phyloP scores from a whole-genome alignment of 2,329 filamentous ascomycete genomes.

The Tolypocladium nubicola region DNA sequence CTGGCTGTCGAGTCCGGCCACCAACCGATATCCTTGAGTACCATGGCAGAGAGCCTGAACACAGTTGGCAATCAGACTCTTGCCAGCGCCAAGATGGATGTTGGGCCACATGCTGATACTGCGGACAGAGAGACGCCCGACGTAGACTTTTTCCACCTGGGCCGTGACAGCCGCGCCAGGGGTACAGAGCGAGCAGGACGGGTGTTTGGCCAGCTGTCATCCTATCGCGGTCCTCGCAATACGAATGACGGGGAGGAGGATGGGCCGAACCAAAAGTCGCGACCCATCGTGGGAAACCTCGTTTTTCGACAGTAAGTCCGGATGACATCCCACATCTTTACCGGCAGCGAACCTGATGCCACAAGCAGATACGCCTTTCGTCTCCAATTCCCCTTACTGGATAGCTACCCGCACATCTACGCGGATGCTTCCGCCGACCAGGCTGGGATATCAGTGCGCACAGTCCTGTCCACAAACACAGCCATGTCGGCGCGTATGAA shows the following conservation, averaged over 20 bases:
- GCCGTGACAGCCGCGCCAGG: conserved; percentile 4
- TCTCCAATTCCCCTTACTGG: conserved; percentile 49
- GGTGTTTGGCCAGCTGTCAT: conserved; percentile 18
- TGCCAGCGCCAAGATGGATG: conserved; percentile 60
- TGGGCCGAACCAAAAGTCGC: conserved; percentile 4
- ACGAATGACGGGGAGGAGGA: not conserved
- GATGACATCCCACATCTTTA: not conserved
- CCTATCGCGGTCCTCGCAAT: conserved; percentile 10
- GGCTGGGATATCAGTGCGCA: conserved; percentile 30
- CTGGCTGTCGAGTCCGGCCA: conserved; percentile 37
- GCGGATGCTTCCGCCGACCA: conserved; percentile 24
- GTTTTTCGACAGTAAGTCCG: conserved; percentile 14
- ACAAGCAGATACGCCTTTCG: conserved; percentile 3
- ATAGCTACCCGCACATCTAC: conserved; percentile 78
- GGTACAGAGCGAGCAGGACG: conserved; percentile 8
- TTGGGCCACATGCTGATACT: conserved; percentile 25
- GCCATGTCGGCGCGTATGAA: conserved; percentile 61
- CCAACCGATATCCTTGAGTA: conserved; percentile 40
- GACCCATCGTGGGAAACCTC: conserved; percentile 15
- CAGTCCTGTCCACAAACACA: conserved; percentile 63
- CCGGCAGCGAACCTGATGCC: not conserved
- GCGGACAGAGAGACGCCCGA: conserved; percentile 18
- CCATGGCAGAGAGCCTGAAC: conserved; percentile 58
- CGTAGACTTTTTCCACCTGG: conserved; percentile 20
- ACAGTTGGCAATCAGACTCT: conserved; percentile 71